Base-by-base conservation (phyloP, 768 basidiomycete genomes). In the Astraeus odoratus region DNA sequence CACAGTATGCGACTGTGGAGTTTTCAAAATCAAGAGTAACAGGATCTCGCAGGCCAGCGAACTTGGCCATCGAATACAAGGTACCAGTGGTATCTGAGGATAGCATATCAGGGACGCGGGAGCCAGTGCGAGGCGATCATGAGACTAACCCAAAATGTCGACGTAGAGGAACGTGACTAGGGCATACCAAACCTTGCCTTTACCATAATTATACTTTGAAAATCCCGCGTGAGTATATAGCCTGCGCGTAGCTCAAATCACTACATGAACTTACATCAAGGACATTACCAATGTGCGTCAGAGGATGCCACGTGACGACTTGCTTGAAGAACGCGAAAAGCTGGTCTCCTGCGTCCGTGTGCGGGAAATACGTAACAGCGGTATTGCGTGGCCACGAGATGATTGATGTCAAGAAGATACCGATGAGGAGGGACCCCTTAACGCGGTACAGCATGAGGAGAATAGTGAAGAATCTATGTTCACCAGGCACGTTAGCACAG, bases 341-440 rank as follows among this genome's bases (percentile, higher is more conserved):
- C 24, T 72, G 74, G 55, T 93, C 76, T 7, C 90, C 90, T 4
- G 73, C 56, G 0, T 53, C 52, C 5, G 78, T 86, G 54, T 91
- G 70, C 2, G 90, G 89, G 70, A 93, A 93, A 55, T 75, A 81
- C 10, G 89, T 91, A 55, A 93, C 81, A 7, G 78, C 26, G 0
- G 89, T 89, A 0, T 77, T 73, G n/a, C 90, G 80, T 0, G 88
- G 87, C 90, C 90, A 93, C 0, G 86, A 90, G 54, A 90, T 79
- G 63, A 91, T 74, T 19, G 87, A 80, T n/a, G 83, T 84, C 48
- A 91, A 65, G 69, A 90, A 73, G 56, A 93, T 90, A 37, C 89
- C 89, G 47, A 83, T 80, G 38, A 85, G 78, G 60, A 88, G 85
- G 8, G 86, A 83, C 25, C 87, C 90, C 48, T 82, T 83, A 57